Base-by-base conservation (phyloP, 352 stramenopile species). In the Phytophthora nicotianae region DNA sequence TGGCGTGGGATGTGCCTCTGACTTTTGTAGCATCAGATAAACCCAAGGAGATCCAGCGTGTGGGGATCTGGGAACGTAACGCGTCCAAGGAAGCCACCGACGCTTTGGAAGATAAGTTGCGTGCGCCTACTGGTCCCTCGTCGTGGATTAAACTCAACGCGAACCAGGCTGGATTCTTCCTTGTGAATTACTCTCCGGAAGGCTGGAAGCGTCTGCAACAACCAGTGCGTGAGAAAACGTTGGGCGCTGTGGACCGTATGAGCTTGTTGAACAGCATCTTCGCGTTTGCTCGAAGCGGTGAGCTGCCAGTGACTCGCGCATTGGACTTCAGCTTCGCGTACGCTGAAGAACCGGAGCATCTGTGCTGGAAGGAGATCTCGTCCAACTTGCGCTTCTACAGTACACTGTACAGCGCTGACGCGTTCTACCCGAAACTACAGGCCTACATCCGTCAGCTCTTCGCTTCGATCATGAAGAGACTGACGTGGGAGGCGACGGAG, bases 61-160 rank as follows among this genome's bases (percentile, higher is more conserved):
- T 91, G 14, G 80, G 78, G 2, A 91, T 96, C 43, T 93, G 77
- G 82, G 55, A 66, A 19, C 50, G 48, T 10, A 68, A 74, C 38
- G 69, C 66, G 16, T 45, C 57, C 38, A 64, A 75, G 29, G 46
- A 64, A 35, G 56, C 35, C 9, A 38, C 47, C 33, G 37, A 72
- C 21, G 70, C 89, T 8, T 81, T 97, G 69, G 65, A 81, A 19
- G 63, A 84, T 19, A 77, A 77, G 32, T 60, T 97, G 10, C 33
- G 50, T 23, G 45, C 42, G 14, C 38, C 46, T 14, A 42, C 26
- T 9, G 60, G 55, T 16, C 68, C 77, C 5, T 75, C 63, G 14
- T 81, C 75, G 35, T 99, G 93, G 93, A 81, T 99, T 48, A 98
- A 99, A 70, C 69, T 99, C 26, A 99, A 99, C 77, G 88, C 92